phyloP scores from a whole-genome alignment of 208 protist genomes.

The Leishmania major region DNA sequence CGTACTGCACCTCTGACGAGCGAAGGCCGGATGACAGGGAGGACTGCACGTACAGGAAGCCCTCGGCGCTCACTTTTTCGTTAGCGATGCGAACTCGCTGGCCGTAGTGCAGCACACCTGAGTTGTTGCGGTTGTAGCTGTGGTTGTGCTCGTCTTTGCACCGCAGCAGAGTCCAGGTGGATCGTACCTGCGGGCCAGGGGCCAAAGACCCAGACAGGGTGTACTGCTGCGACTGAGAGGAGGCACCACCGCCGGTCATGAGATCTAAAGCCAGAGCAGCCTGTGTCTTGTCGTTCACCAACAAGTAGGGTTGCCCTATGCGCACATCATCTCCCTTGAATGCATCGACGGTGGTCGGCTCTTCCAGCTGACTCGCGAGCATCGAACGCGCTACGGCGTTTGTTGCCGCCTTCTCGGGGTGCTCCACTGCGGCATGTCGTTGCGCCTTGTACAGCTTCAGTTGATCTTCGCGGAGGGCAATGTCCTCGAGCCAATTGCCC shows the following conservation, averaged over 20 bases:
- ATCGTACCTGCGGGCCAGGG: conserved; percentile 49
- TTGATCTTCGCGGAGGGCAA: conserved; percentile 69
- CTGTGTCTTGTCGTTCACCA: conserved; percentile 52
- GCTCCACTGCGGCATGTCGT: conserved; percentile 4
- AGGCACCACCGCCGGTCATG: background rate
- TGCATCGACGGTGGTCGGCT: conserved; percentile 34
- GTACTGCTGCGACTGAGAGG: background rate
- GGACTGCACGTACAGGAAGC: conserved; percentile 78
- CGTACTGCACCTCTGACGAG: conserved; percentile 50
- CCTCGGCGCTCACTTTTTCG: conserved; percentile 51
- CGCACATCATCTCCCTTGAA: conserved; percentile 38
- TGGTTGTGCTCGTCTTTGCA: conserved; percentile 75
- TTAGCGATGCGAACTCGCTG: conserved; percentile 82
- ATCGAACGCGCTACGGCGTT: conserved; percentile 7
- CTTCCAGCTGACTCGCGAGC: conserved; percentile 27
- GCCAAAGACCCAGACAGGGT: conserved; percentile 32
- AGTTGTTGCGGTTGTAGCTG: conserved; percentile 52
- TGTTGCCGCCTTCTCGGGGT: conserved; percentile 4
- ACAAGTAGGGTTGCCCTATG: conserved; percentile 57
- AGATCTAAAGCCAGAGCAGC: conserved; percentile 66
- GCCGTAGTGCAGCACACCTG: conserved; percentile 83
- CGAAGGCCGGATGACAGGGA: conserved; percentile 44
- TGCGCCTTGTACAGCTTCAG: conserved; percentile 57
- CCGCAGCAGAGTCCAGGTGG: conserved; percentile 72
- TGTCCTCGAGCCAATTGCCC: conserved; percentile 91